These are phyloP conservation scores for Candida montana DNA, from an alignment of 805 yeast species.

Conservation along the genomic window DNA sequence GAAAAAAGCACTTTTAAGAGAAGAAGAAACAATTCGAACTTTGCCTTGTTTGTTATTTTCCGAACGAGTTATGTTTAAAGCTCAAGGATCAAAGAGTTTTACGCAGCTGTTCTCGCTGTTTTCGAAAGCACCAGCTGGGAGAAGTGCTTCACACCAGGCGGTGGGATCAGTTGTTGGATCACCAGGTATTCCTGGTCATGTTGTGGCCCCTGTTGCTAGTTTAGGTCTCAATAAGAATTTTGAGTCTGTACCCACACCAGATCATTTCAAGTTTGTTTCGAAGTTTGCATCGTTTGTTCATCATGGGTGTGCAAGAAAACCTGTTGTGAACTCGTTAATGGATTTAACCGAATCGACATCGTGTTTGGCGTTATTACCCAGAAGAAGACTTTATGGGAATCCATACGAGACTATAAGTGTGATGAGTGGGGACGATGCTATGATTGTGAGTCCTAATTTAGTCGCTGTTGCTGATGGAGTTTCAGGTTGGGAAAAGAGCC, in stretches of 20 bases:
- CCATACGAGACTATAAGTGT: conserved; percentile 47
- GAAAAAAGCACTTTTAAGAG: background rate
- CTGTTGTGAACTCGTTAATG: conserved; percentile 42
- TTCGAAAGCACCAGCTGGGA: background rate
- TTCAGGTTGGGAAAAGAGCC: conserved; percentile 48
- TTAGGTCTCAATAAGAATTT: background rate
- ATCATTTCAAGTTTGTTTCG: conserved; percentile 38
- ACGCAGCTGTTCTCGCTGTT: background rate
- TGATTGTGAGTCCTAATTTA: conserved; percentile 47
- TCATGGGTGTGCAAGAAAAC: conserved; percentile 35
- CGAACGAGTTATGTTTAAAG: background rate
- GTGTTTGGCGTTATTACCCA: conserved; percentile 38
- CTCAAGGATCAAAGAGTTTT: background rate
- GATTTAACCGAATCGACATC: conserved; percentile 46
- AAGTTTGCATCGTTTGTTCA: conserved; percentile 43
- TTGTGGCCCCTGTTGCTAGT: background rate
- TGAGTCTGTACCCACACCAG: conserved; percentile 20
- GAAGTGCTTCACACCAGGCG: background rate
- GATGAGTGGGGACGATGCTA: conserved; percentile 54
- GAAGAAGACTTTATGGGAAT: conserved; percentile 46
- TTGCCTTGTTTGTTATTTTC: too few species aligned
- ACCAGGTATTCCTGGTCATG: background rate
- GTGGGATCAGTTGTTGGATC: background rate
- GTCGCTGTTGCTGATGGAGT: conserved; percentile 55
- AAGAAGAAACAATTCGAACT: background rate